Base-by-base conservation (phyloP, 2,329 filamentous ascomycete genomes). In the Zopfia rhizophila region DNA sequence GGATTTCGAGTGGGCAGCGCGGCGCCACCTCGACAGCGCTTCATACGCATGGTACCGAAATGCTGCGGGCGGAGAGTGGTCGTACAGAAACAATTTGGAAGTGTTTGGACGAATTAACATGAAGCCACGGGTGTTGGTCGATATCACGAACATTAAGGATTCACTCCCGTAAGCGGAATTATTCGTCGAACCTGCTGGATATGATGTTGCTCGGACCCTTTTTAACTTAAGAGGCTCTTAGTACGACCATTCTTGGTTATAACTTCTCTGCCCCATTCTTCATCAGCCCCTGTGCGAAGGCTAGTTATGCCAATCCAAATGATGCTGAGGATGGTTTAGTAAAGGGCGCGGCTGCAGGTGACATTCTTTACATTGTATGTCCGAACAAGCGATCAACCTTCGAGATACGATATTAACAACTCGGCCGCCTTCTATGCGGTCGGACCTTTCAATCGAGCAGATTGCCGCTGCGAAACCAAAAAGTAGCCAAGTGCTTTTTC, bases 41-140 rank as follows among this genome's bases (percentile, higher is more conserved):
- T 77, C 78, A 63, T 81, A 77, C 63, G 78, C 78, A 18, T 81
- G 79, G 61, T 81, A 81, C 63, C 73, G 76, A 33, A 79, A 78
- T 53, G 78, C 78, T 16, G 76, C 76, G 3, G 78, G 69, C 4
- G 78, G 77, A 44, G 78, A 81, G 63, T 80, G 73, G 72, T 61
- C 69, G 7, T 80, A 80, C 62, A 70, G 78, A 22, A 79, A 80
- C 60, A 82, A 81, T 65, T 69, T 81, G 8, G 79, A 82, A 62
- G 70, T 74, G n/a, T 82, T 70, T 63, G 65, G 70, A 53, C 71
- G 74, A 17, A 78, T 77, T 52, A 65, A 66, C 41, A 68, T 80
- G 40, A 69, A 72, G 37, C 76, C 79, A 3, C 66, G 75, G 38
- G 68, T 73, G 19, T 71, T 82, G 65, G 64, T 74, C n/a, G 78